phyloP scores from a whole-genome alignment of 2,329 filamentous ascomycete species.

The Colletotrichum chlorophyti region DNA sequence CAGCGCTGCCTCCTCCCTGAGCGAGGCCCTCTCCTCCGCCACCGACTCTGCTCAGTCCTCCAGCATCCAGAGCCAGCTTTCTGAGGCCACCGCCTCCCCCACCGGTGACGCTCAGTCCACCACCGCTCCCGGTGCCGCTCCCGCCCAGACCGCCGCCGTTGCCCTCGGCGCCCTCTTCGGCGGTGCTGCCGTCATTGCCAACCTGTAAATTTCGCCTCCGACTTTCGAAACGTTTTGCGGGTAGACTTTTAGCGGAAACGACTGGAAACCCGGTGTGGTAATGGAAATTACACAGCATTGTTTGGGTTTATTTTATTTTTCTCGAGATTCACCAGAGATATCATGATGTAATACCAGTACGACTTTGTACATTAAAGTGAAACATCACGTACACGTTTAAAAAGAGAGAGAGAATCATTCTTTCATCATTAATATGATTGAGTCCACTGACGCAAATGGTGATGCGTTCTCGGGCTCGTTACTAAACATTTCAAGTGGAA shows the following conservation, averaged over 20 bases:
- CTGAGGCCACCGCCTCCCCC: constrained; percentile 34
- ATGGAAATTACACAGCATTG: constrained; percentile 15
- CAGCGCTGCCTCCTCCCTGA: constrained; percentile 32
- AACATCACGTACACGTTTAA: not conserved
- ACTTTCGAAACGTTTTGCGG: not conserved
- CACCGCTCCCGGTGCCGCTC: constrained; percentile 33
- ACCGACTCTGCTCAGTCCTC: not conserved
- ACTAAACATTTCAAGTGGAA: too few species aligned
- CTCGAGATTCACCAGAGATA: constrained; percentile 12
- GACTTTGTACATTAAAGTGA: constrained; percentile 21
- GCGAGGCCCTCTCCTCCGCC: constrained; percentile 35
- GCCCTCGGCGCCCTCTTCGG: constrained; percentile 55
- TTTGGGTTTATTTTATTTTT: constrained; percentile 16
- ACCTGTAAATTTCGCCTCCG: constrained; percentile 49
- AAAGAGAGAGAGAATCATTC: too few species aligned
- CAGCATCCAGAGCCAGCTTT: constrained; percentile 29
- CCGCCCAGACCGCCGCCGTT: constrained; percentile 48
- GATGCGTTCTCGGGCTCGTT: not conserved
- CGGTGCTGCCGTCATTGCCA: constrained; percentile 51
- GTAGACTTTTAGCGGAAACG: not conserved
- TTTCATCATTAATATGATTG: too few species aligned
- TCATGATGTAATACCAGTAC: constrained; percentile 28
- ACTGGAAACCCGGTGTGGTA: not conserved
- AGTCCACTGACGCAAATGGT: too few species aligned
- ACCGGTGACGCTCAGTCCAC: constrained; percentile 27